Evolutionary conservation across 129 eudicot species (phyloP), one percentile per base, ranked within the genome.

Genomic region (Flaveria bidentis): DNA sequence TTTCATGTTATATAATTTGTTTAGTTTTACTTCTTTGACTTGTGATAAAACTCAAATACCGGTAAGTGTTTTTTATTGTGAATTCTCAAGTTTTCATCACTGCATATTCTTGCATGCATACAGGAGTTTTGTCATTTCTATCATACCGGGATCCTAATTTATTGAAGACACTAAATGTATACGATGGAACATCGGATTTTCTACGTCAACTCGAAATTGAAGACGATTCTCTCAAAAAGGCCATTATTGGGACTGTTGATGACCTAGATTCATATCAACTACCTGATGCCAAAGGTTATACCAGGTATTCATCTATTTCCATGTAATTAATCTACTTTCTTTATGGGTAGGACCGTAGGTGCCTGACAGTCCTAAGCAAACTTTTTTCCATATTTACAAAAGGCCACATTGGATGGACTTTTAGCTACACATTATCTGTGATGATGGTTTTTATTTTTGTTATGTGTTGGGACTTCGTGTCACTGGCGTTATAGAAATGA

Each of bases 71-170:
- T 60, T 6, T 58, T 3, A 60, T 60, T 60, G 39, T 56, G 62
- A 56, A 56, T 60, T 60, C 67, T 60, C 3, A 60, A 60, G 5
- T 26, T 25, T 10, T 22, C 25, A 26, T 26, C 67, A 8, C 13
- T 56, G 62, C 62, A 56, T 56, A 18, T 20, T 56, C 28, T 56
- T 56, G 45, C 30, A 7, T 25, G 65, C 56, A 55, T 80, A 57
- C 86, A 91, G 97, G 97, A 55, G 88, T 88, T 20, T 88, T 91
- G 68, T 83, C 97, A 39, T 91, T 60, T 65, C 77, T 88, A 46
- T 88, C 97, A 30, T 91, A 91, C 53, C 89, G 97, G 73, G 97
- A 91, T 80, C 96, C 97, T 20, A 88, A 91, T 76, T 81, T 91
- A 77, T 83, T 91, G 81, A 91, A 91, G 87, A 91, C 97, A 72